phyloP scores from a whole-genome alignment of 257 asterid species.

The Solanum pennellii region DNA sequence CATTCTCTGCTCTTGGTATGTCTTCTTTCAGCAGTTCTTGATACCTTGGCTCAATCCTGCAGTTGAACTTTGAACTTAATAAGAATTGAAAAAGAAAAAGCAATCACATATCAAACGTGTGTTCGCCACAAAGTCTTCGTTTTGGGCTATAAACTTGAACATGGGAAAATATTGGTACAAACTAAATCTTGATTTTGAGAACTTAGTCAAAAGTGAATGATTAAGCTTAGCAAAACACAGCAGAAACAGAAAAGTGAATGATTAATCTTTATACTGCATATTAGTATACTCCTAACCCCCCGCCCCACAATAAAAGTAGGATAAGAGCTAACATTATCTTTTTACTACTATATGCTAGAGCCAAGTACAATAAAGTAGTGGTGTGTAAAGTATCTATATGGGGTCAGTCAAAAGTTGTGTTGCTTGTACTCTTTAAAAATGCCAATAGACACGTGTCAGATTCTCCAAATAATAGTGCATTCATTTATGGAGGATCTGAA shows the following conservation, averaged over 20 bases:
- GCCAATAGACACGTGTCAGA: fast-evolving
- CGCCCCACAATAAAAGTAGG: background rate
- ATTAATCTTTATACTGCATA: background rate
- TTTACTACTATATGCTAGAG: background rate
- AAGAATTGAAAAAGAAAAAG: background rate
- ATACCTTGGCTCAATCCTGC: slow-evolving; percentile 82
- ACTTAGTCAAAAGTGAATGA: background rate
- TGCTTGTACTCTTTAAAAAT: background rate
- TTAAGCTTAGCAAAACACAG: background rate
- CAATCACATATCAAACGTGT: background rate
- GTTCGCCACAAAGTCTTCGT: background rate
- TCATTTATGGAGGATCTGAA: background rate
- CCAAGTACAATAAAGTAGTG: background rate
- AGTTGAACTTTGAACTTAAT: background rate
- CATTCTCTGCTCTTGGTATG: slow-evolving; percentile 52
- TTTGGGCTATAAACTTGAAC: background rate
- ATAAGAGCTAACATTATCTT: background rate
- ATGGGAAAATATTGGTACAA: background rate
- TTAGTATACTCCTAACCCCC: background rate
- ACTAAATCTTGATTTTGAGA: background rate
- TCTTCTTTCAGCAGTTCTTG: slow-evolving; percentile 61
- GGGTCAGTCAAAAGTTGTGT: background rate
- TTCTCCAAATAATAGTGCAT: background rate
- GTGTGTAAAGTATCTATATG: background rate
- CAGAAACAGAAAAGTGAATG: background rate